phyloP scores from a whole-genome alignment of 176 grass and related monocot species.

The Phragmites australis region DNA sequence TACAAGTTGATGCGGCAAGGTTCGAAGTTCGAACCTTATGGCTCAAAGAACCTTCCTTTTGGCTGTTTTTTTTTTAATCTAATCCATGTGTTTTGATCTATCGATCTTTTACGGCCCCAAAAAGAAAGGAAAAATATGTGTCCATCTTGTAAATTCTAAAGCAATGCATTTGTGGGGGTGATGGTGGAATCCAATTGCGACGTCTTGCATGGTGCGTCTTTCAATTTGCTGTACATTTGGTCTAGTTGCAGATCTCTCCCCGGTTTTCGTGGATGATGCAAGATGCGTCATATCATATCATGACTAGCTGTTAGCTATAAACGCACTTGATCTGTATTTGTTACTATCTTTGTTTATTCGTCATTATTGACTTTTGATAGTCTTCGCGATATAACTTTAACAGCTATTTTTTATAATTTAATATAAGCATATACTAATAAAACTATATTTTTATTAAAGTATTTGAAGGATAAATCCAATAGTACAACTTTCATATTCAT shows the following conservation, averaged over 20 bases:
- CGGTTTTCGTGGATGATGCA: conserved; percentile 1
- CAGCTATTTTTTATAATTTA: too few species aligned
- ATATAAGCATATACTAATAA: too few species aligned
- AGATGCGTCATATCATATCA: conserved; percentile 8
- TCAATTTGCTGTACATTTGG: background rate
- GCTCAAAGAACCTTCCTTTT: conserved; percentile 17
- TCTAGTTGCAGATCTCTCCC: too few species aligned
- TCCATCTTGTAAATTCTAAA: conserved; percentile 33
- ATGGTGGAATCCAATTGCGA: conserved; percentile 34
- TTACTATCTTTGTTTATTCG: too few species aligned
- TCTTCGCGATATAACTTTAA: too few species aligned
- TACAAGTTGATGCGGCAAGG: conserved; percentile 18
- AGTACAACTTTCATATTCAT: too few species aligned
- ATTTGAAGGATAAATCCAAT: too few species aligned
- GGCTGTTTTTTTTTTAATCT: background rate
- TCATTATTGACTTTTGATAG: too few species aligned
- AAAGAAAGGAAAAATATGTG: too few species aligned
- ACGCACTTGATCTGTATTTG: background rate
- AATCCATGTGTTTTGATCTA: conserved; percentile 10
- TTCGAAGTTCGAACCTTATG: background rate
- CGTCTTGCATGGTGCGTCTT: too few species aligned
- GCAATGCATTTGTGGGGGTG: background rate
- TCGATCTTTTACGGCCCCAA: too few species aligned
- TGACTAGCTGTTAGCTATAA: background rate
- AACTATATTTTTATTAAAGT: too few species aligned